Evolutionary conservation across 2,329 filamentous ascomycete genomes (phyloP).

Genomic region (Phyllosticta paracitricarpa): DNA sequence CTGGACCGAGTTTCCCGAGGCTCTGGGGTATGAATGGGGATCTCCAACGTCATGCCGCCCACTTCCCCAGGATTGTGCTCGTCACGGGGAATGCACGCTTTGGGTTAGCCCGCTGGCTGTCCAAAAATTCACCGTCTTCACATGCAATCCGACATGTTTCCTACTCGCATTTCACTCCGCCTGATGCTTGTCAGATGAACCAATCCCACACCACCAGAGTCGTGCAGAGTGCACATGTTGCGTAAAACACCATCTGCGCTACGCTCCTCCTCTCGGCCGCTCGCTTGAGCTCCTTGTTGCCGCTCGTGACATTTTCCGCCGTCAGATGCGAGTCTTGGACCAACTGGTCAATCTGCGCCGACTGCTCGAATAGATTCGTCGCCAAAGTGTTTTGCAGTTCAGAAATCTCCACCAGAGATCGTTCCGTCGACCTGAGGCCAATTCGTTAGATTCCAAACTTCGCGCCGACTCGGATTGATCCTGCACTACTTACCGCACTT

Average conservation of each 20-base stretch:
- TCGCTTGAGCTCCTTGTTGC: constrained; percentile 84
- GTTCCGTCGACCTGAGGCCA: constrained; percentile 70
- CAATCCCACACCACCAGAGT: constrained; percentile 41
- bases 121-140: constrained; percentile 5
- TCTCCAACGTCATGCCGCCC: background rate
- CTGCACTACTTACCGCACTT: constrained; percentile 71
- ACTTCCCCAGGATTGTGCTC: background rate
- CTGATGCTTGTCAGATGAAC: constrained; percentile 28
- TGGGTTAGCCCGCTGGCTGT: background rate
- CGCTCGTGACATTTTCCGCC: constrained; percentile 74
- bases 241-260: constrained; percentile 39
- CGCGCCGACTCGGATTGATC: background rate
- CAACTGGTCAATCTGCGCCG: constrained; percentile 79
- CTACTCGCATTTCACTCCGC: background rate
- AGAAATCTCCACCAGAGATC: constrained; percentile 83
- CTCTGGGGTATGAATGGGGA: background rate
- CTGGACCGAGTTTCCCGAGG: constrained; percentile 2
- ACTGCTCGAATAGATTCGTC: constrained; percentile 73
- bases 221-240: constrained; percentile 36
- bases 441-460: background rate
- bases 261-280: constrained; percentile 51
- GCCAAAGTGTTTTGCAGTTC: constrained; percentile 86
- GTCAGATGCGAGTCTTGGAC: constrained; percentile 75
- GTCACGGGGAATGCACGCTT: background rate
- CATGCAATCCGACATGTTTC: constrained; percentile 3